Base-by-base conservation (phyloP, 495 filamentous ascomycete species). In the Halenospora varia region DNA sequence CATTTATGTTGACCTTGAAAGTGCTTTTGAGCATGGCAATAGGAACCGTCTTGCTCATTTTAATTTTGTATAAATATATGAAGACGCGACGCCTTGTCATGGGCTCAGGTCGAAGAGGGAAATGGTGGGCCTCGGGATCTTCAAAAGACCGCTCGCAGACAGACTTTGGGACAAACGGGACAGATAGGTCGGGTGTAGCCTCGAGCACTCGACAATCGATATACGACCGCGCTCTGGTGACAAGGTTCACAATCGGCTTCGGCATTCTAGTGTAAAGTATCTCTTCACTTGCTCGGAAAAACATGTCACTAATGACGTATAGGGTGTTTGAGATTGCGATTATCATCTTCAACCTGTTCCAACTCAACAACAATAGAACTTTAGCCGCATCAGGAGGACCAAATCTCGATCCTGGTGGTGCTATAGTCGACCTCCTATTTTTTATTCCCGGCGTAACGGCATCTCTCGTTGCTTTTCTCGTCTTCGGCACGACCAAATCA, bases 201-300 rank as follows among this genome's bases (percentile, higher is more conserved):
- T 63, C 46, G 49, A 55, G 17, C 41, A 52, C 45, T 58, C 61
- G 39, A 67, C 56, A 57, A 40, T 59, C 59, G 3, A 75, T 76
- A n/a, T 80, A 80, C 49, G 76, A 78, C 61, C 67, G 66, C 15
- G 76, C 74, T 68, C 65, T 78, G 10, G 63, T 78, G 8, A 60
- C 74, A 2, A 70, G 77, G 18, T 80, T 78, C 55, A 67, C 72
- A 1, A 70, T 77, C 22, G 76, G 70, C 20, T 76, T 80, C 51
- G 45, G 69, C n/a, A 70, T 77, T 18, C 60, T 80, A 0, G 70
- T 68, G 62, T 66, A 56, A 49, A 55, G 41, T 10, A 0, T 10
- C 18, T 9, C 17, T n/a, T 29, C 41, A 10, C 1, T 26, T 25
- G 3, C 40, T 10, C 11, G n/a, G 18, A 44, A 8, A n/a, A 20